These are phyloP conservation scores for Blastobotrys americana DNA, from an alignment of 805 yeast species.

Conservation along the genomic window DNA sequence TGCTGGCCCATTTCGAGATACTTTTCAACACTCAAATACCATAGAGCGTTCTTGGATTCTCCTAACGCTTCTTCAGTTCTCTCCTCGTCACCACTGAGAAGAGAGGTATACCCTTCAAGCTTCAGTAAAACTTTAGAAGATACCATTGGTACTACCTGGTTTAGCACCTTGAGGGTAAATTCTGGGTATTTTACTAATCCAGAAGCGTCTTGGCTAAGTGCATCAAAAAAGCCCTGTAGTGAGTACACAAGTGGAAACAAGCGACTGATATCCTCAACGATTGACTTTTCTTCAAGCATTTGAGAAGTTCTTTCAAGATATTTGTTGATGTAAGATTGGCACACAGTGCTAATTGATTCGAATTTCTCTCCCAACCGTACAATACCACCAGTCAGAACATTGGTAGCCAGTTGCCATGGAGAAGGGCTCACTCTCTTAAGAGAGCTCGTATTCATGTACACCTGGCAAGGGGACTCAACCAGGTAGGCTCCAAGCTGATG, in stretches of 20 bases:
- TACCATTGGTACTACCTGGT: conserved; percentile 11
- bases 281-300: conserved; percentile 13
- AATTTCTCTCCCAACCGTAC: conserved; percentile 25
- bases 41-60: conserved; percentile 9
- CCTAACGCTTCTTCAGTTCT: not conserved
- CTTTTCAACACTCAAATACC: conserved; percentile 13
- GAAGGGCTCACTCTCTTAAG: conserved; percentile 30
- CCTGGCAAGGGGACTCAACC: conserved; percentile 38
- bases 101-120: conserved; percentile 15
- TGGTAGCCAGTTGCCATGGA: conserved; percentile 39
- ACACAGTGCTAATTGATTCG: conserved; percentile 28
- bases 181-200: conserved; percentile 5
- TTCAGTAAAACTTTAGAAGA: conserved; percentile 13
- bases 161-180: conserved; percentile 7
- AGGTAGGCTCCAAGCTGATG: conserved; percentile 42
- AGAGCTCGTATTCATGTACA: conserved; percentile 30
- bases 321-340: conserved; percentile 20
- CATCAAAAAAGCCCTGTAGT: conserved; percentile 31
- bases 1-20: conserved; percentile 14
- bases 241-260: conserved; percentile 23
- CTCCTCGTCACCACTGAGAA: conserved; percentile 1
- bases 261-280: conserved; percentile 9
- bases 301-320: conserved; percentile 21
- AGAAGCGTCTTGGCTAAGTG: conserved; percentile 18
- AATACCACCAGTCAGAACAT: conserved; percentile 32